Base-by-base conservation (phyloP, 2,329 filamentous ascomycete genomes). In the Hypoxylon sp. region DNA sequence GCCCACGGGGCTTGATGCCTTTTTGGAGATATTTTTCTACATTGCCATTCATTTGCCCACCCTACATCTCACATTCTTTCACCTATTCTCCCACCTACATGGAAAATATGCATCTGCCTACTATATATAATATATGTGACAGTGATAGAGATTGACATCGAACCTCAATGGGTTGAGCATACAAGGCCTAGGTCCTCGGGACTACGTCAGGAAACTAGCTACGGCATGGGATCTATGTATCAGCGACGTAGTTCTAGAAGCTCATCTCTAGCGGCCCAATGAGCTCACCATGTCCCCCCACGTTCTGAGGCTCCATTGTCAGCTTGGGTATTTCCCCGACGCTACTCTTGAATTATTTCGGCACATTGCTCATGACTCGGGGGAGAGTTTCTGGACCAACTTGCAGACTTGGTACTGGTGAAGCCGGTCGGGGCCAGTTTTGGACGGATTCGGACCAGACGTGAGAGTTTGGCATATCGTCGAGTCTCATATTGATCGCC, bases 231-330 rank as follows among this genome's bases (percentile, higher is more conserved):
- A n/a, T n/a, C n/a, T n/a, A n/a, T n/a, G n/a, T n/a, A 35, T 38
- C 18, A 35, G n/a, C 37, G n/a, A n/a, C n/a, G n/a, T 41, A 11
- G 35, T 26, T 37, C 48, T 17, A n/a, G 17, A 26, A 56, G 37
- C 35, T 37, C 26, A 50, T 29, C 1, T 9, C 3, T n/a, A 5
- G 57, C 31, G 15, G 18, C 13, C 60, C 60, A 63, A 63, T 63
- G 6, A 49, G 47, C 50, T 51, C 15, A 18, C 11, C 46, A n/a
- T 27, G 31, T 15, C 11, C 23, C 15, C 38, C 33, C 60, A 63
- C 57, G 60, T 63, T 63, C 48, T 55, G 57, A 60, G 60, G 60
- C 60, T 60, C 57, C 50, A 37, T 48, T 17, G 21, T 26, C 11
- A 18, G 26, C 42, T 20, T 18, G 27, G 21, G n/a, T n/a, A n/a